A percentile compares a stretch with the other conserved stretches of the same genome.
Conservation (phyloP, 129 eudicot genomes). For the Sambucus nigra region DNA sequence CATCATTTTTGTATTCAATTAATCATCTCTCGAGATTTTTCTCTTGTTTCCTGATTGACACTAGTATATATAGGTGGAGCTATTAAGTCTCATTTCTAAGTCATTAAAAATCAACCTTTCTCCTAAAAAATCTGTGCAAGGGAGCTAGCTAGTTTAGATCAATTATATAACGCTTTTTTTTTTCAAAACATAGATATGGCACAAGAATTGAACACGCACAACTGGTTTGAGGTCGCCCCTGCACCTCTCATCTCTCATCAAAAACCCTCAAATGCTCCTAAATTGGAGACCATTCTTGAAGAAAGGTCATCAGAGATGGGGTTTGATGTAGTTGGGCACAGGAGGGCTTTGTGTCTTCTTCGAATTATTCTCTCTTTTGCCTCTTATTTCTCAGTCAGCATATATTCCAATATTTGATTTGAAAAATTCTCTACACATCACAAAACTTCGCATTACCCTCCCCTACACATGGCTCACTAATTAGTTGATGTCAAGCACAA, state of each 20-base stretch:
- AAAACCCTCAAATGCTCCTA: not conserved
- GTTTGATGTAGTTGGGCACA: slow-evolving; percentile 3
- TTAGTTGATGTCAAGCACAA: too few relatives aligned
- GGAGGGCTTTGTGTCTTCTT: slow-evolving; percentile 9
- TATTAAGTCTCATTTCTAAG: too few relatives aligned
- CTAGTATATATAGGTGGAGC: too few relatives aligned
- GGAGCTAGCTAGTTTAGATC: too few relatives aligned
- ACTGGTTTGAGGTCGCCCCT: slow-evolving; percentile 28
- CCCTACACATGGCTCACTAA: not conserved
- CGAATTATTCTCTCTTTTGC: slow-evolving; percentile 18
- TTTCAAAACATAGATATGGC: too few relatives aligned
- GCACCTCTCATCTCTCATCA: not conserved
- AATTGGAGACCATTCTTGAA: not conserved
- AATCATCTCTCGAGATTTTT: too few relatives aligned
- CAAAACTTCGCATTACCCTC: not conserved
- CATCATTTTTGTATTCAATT: too few relatives aligned
- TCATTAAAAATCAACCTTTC: too few relatives aligned
- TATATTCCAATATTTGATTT: not conserved
- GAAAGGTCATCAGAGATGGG: not conserved
- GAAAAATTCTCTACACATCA: not conserved
- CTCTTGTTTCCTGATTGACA: too few relatives aligned
- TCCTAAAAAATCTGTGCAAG: too few relatives aligned
- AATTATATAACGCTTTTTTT: too few relatives aligned
- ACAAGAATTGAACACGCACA: too few relatives aligned
- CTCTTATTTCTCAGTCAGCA: slow-evolving; percentile 13